These are phyloP conservation scores for Aspergillus sp. DNA, from an alignment of 2,329 filamentous ascomycete genomes.

Conservation along the genomic window DNA sequence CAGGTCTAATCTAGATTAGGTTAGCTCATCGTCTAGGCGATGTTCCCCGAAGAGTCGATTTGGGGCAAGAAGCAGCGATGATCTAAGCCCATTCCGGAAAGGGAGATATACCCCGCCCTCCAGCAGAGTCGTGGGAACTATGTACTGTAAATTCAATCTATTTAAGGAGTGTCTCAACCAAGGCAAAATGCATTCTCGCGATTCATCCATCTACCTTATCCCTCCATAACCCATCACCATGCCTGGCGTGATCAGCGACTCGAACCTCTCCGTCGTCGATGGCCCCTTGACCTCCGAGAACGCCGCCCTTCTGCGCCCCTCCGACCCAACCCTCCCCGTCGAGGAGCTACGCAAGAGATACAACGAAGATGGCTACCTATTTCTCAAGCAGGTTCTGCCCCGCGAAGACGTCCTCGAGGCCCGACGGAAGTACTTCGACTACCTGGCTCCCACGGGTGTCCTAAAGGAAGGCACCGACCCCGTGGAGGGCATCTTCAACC, in stretches of 20 bases:
- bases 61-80: too few relatives aligned
- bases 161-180: not conserved
- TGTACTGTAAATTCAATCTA: not conserved
- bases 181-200: not conserved
- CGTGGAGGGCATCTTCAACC: slow-evolving; percentile 56
- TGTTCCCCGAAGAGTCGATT: too few relatives aligned
- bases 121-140: too few relatives aligned
- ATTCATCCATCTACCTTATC: not conserved
- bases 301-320: slow-evolving; percentile 44
- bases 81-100: too few relatives aligned
- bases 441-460: slow-evolving; percentile 56
- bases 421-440: slow-evolving; percentile 54
- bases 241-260: slow-evolving; percentile 13
- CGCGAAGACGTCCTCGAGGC: slow-evolving; percentile 53
- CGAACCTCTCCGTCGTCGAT: slow-evolving; percentile 40
- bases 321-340: slow-evolving; percentile 46
- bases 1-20: too few relatives aligned
- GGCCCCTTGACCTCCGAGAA: slow-evolving; percentile 48
- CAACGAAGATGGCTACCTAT: slow-evolving; percentile 54
- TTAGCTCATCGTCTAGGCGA: too few relatives aligned
- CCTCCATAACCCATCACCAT: slow-evolving; percentile 2
- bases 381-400: slow-evolving; percentile 56
- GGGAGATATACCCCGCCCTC: too few relatives aligned
- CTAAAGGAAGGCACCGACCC: slow-evolving; percentile 54
- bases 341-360: slow-evolving; percentile 50